These are phyloP conservation scores for Neonectria coccinea DNA, from an alignment of 2,329 filamentous ascomycete genomes.

Conservation along the genomic window DNA sequence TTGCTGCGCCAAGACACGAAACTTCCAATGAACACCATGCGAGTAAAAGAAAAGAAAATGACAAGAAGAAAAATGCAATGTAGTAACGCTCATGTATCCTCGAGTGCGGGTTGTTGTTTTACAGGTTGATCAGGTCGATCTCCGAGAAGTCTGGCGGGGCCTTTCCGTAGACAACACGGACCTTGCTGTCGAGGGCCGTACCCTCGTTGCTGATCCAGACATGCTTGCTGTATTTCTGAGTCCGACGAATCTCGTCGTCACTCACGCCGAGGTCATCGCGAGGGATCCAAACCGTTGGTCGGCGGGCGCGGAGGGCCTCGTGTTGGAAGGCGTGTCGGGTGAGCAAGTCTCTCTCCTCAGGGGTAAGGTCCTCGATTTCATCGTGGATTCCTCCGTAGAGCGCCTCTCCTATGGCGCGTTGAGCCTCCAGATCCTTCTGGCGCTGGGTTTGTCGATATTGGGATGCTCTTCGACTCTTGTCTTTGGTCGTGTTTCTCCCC, in stretches of 20 bases:
- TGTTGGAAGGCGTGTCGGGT: slow-evolving; percentile 93
- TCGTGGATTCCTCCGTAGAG: slow-evolving; percentile 90
- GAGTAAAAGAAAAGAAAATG: slow-evolving; percentile 12
- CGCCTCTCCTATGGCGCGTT: slow-evolving; percentile 79
- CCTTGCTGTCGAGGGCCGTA: slow-evolving; percentile 86
- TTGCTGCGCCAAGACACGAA: slow-evolving; percentile 15
- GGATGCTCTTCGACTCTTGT: slow-evolving; percentile 53
- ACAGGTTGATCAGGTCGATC: slow-evolving; percentile 86
- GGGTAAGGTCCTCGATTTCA: slow-evolving; percentile 93
- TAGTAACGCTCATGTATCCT: background rate
- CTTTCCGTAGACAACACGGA: slow-evolving; percentile 83
- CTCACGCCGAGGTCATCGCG: slow-evolving; percentile 90
- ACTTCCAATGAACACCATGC: slow-evolving; percentile 26
- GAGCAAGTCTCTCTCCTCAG: slow-evolving; percentile 86
- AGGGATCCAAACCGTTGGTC: slow-evolving; percentile 94
- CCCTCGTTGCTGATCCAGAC: slow-evolving; percentile 97
- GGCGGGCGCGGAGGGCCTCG: slow-evolving; percentile 82
- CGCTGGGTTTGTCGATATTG: slow-evolving; percentile 63
- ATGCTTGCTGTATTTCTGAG: slow-evolving; percentile 78
- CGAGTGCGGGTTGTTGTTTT: slow-evolving; percentile 21
- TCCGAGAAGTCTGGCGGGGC: slow-evolving; percentile 92
- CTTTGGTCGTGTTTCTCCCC: slow-evolving; percentile 34
- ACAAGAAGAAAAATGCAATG: background rate
- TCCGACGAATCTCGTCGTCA: slow-evolving; percentile 88
- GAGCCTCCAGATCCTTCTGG: slow-evolving; percentile 75